Evolutionary conservation across 2,329 filamentous ascomycete genomes (phyloP).

Genomic region (Aspergillus phoenicis): DNA sequence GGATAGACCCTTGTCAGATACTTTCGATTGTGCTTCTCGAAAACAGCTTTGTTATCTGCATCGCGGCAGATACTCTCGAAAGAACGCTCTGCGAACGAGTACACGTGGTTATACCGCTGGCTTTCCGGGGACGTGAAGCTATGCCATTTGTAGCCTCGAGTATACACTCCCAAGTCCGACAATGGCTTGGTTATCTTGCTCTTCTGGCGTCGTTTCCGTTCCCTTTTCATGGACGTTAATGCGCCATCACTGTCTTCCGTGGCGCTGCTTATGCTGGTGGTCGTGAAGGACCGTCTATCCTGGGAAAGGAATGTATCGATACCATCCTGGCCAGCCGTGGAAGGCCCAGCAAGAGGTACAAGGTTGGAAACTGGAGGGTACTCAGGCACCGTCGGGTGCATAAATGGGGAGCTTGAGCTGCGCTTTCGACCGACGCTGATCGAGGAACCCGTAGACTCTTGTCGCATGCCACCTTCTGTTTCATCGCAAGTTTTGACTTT

Average conservation of each 20-base stretch:
- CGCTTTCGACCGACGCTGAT: constrained; percentile 50
- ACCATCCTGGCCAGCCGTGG: constrained; percentile 55
- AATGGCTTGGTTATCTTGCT: constrained; percentile 87
- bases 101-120: constrained; percentile 89
- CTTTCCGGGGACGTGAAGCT: constrained; percentile 78
- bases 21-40: constrained; percentile 88
- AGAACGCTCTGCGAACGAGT: constrained; percentile 88
- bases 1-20: constrained; percentile 95
- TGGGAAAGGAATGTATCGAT: constrained; percentile 50
- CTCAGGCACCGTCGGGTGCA: constrained; percentile 65
- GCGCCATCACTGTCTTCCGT: constrained; percentile 77
- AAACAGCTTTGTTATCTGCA: constrained; percentile 71
- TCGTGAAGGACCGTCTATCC: constrained; percentile 56
- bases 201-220: constrained; percentile 63
- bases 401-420: constrained; percentile 78
- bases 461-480: constrained; percentile 48
- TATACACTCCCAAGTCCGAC: constrained; percentile 80
- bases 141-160: constrained; percentile 77
- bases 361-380: constrained; percentile 54
- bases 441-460: constrained; percentile 46
- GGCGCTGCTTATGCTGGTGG: constrained; percentile 59
- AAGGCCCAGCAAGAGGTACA: constrained; percentile 55
- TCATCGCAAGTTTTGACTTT: constrained; percentile 86
- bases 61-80: constrained; percentile 80
- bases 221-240: constrained; percentile 54